Conservation (phyloP, 495 filamentous ascomycete species). For the Tuber melanosporum region DNA sequence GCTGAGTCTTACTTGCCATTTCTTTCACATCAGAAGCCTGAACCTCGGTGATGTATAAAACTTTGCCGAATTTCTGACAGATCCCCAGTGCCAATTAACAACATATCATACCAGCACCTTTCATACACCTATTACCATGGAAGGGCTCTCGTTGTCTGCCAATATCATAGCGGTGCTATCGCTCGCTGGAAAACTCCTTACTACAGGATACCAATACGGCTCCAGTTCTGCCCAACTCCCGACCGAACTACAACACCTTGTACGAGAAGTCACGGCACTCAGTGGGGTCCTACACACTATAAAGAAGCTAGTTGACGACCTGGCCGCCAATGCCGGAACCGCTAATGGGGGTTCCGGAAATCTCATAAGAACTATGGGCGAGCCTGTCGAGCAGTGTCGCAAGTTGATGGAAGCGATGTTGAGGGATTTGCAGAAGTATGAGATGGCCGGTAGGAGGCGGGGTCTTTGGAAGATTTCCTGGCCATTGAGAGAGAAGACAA, state of each 20-base stretch:
- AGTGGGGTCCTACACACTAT: conserved; percentile 12
- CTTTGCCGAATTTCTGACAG: too few species aligned
- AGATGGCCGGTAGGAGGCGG: conserved; percentile 4
- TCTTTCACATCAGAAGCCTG: too few species aligned
- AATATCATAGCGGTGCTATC: conserved; percentile 8
- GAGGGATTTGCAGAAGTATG: background rate
- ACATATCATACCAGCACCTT: background rate
- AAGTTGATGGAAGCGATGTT: background rate
- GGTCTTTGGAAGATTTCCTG: conserved; percentile 6
- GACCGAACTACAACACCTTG: background rate
- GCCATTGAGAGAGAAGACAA: conserved; percentile 12
- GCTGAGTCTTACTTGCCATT: too few species aligned
- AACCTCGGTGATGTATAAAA: too few species aligned
- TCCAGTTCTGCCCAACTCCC: conserved; percentile 8
- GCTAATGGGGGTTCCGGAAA: background rate
- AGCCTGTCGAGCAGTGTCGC: conserved; percentile 8
- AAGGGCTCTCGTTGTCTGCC: conserved; percentile 10
- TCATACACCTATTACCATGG: background rate
- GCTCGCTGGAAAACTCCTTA: conserved; percentile 1
- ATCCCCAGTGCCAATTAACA: background rate
- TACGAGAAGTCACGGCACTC: conserved; percentile 6
- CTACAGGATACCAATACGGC: conserved; percentile 16
- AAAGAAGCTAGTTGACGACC: background rate
- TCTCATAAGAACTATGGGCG: background rate
- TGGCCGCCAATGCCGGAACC: background rate